Base-by-base conservation (phyloP, 768 basidiomycete genomes). In the Mycena rosella region DNA sequence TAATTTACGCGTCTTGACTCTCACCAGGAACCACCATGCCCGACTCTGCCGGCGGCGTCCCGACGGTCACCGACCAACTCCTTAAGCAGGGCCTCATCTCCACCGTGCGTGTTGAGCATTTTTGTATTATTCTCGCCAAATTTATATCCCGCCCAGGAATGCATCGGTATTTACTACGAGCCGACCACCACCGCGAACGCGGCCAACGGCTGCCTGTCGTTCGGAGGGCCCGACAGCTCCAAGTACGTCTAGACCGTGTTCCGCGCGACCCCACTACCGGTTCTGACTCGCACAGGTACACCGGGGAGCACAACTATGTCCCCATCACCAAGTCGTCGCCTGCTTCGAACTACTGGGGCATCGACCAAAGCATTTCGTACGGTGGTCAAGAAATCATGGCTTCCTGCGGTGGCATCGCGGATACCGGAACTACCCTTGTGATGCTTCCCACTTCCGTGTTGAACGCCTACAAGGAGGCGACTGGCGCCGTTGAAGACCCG, bases 261-360 rank as follows among this genome's bases (percentile, higher is more conserved):
- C 1, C 15, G 7, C 38, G 13, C 32, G 20, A 2, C 17, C 7
- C 20, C 18, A 8, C 20, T 14, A 24, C 15, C 11, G n/a, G n/a
- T n/a, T n/a, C 55, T 53, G n/a, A 57, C 40, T 8, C 34, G 29
- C 29, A 5, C 18, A 62, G 60, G 55, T 63, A 47, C 61, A 68
- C 55, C 55, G 60, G 51, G 40, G 47, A 66, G 5, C 15, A 68
- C 59, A 44, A 62, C 55, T 72, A 57, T 26, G 62, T 69, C 4
- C 74, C 74, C 20, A 61, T 76, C 53, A 76, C 74, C 38, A 48
- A 44, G 34, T 63, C 59, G 20, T 57, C 56, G 10, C 83, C 84
- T n/a, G 78, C 79, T 29, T 57, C 53, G 53, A 60, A 66, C 17
- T 84, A 78, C 73, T 86, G 84, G 85, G 84, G 84, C 38, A 80